Base-by-base conservation (phyloP, 2,329 filamentous ascomycete species). In the Purpureocillium lavendulum region DNA sequence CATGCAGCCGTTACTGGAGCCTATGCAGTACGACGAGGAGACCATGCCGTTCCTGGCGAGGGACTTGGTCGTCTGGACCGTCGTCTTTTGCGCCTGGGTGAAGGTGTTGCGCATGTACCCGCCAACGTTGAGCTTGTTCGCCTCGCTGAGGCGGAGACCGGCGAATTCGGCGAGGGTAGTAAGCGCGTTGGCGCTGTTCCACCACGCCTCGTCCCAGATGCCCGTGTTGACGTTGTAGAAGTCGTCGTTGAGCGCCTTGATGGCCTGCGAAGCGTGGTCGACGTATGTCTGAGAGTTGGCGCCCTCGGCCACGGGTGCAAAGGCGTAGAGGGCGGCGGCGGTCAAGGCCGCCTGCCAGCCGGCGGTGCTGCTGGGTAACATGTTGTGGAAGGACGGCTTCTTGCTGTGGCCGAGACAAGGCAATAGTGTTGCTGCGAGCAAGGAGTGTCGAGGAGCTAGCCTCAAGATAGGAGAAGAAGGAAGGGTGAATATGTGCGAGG, bases 131-230 rank as follows among this genome's bases (percentile, higher is more conserved):
- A 70, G 49, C 33, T 52, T 36, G 37, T 61, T 60, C 29, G 61
- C 61, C 21, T 56, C 53, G 7, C 49, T 43, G 1, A 54, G 48
- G 32, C 61, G 56, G 8, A 66, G 44, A 10, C 44, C 40, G 4
- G 65, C 59, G 52, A 71, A 73, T 52, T 85, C 76, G 38, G 70
- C 73, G 14, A 86, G 58, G 3, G 69, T 70, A 0, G 79, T 83
- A 43, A 87, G 62, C 41, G 70, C 70, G 52, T 85, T 87, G 33
- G 75, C 83, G 39, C 73, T 72, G 52, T 86, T 84, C 83, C 83
- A 87, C 83, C 83, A 87, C 7, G 72, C 69, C 0, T 71, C 71
- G 40, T 75, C 60, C 78, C 79, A 87, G 11, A 84, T 62, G 4
- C 83, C 82, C 1, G 69, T 77, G 5, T 54, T 51, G 3, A 58